Evolutionary conservation across 768 basidiomycete genomes (phyloP).

Genomic region (Trametes cingulata): DNA sequence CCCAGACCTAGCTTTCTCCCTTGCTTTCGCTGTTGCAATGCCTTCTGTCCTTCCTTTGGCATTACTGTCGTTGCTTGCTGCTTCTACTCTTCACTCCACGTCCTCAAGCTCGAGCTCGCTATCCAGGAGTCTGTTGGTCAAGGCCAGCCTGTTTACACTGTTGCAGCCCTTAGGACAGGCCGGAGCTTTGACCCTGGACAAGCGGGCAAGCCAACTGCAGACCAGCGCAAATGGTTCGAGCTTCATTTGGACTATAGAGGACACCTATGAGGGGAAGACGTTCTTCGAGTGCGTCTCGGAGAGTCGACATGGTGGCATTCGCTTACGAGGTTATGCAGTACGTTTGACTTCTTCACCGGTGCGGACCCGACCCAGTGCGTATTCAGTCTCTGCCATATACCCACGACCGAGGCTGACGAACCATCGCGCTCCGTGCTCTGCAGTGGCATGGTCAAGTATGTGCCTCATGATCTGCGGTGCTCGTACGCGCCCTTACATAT

Average conservation of each 20-base stretch:
- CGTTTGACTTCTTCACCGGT: constrained; percentile 59
- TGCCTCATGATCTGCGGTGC: constrained; percentile 13
- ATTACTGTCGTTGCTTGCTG: constrained; percentile 21
- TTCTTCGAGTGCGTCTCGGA: constrained; percentile 65
- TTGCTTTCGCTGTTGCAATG: constrained; percentile 17
- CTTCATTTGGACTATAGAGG: constrained; percentile 67
- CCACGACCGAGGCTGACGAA: constrained; percentile 24
- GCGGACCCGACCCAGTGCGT: constrained; percentile 70
- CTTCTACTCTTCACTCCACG: neutral
- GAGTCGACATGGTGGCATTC: neutral
- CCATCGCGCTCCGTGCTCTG: neutral
- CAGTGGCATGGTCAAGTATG: constrained; percentile 74
- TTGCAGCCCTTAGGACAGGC: neutral
- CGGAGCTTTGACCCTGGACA: constrained; percentile 10
- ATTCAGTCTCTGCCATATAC: constrained; percentile 4
- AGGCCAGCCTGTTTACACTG: constrained; percentile 3
- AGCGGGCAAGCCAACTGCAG: constrained; percentile 32
- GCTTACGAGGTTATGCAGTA: constrained; percentile 35
- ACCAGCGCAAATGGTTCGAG: constrained; percentile 47
- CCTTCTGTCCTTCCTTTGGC: constrained; percentile 21
- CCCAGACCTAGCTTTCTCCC: neutral
- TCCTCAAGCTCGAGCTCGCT: neutral
- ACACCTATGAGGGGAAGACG: constrained; percentile 61
- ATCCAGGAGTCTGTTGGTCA: neutral
- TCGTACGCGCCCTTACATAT: neutral